Percentiles rank a stretch among this genome's conserved stretches.
Conservation (phyloP, 176 grass and related monocot genomes). For the Aechmea fasciata region DNA sequence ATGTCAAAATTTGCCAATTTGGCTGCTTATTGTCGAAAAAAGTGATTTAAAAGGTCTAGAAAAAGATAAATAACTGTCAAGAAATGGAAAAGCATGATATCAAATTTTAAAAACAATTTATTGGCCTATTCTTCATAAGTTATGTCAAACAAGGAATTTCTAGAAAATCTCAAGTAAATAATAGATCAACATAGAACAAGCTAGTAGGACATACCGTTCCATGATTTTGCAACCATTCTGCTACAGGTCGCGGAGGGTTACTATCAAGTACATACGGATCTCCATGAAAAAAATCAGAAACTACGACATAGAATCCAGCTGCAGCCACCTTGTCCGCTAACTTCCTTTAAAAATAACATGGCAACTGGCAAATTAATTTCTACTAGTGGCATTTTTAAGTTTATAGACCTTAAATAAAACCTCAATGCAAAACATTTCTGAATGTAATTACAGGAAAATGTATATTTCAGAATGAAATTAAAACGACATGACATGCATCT, state of each 20-base stretch:
- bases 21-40: too few relatives aligned
- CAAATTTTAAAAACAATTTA: background rate
- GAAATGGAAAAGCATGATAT: background rate
- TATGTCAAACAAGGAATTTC: too few relatives aligned
- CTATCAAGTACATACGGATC: conserved; percentile 14
- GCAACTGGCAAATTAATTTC: background rate
- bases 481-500: background rate
- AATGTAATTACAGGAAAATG: background rate
- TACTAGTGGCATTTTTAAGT: background rate
- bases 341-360: conserved; percentile 18
- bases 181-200: background rate
- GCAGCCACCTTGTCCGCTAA: conserved; percentile 31
- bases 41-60: too few relatives aligned
- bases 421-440: background rate
- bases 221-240: conserved; percentile 22
- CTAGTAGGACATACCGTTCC: conserved; percentile 11
- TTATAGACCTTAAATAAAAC: conserved; percentile 3
- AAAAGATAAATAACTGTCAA: background rate
- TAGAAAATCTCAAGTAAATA: background rate
- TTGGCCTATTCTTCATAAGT: background rate
- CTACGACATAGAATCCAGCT: conserved; percentile 28
- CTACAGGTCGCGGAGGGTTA: conserved; percentile 4
- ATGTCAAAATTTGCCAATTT: too few relatives aligned
- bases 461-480: background rate
- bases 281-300: conserved; percentile 38